A percentile compares a stretch with the other conserved stretches of the same genome.
phyloP scores from a whole-genome alignment of 2,329 filamentous ascomycete genomes.

The Lanzia echinophila region DNA sequence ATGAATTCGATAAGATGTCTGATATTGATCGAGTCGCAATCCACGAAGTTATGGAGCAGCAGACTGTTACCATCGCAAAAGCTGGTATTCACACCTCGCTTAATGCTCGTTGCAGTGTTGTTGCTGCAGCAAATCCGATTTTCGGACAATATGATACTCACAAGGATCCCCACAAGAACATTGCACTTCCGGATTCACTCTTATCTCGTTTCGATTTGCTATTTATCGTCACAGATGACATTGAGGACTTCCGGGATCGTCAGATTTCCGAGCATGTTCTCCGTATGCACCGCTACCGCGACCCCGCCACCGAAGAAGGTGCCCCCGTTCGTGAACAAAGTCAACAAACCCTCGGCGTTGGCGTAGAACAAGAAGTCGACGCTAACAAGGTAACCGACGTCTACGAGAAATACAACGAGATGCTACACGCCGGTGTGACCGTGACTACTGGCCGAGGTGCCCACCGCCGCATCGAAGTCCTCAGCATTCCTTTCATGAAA shows the following conservation, averaged over 20 bases:
- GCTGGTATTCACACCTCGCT: slow-evolving; percentile 96
- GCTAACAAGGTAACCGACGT: slow-evolving; percentile 76
- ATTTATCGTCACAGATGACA: slow-evolving; percentile 96
- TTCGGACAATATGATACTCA: slow-evolving; percentile 98
- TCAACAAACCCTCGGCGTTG: slow-evolving; percentile 79
- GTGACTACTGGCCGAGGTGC: slow-evolving; percentile 66
- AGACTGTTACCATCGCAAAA: slow-evolving; percentile 98
- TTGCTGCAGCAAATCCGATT: slow-evolving; percentile 94
- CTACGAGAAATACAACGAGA: slow-evolving; percentile 92
- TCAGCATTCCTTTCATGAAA: slow-evolving; percentile 97
- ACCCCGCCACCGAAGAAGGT: slow-evolving; percentile 88
- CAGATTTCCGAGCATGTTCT: slow-evolving; percentile 94
- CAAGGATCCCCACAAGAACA: slow-evolving; percentile 98
- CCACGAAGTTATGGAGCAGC: slow-evolving; percentile 99
- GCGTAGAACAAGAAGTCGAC: slow-evolving; percentile 68
- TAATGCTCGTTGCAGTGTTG: slow-evolving; percentile 92
- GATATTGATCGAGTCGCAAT: slow-evolving; percentile 97
- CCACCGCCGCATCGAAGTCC: slow-evolving; percentile 73
- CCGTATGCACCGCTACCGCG: slow-evolving; percentile 92
- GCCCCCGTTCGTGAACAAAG: slow-evolving; percentile 86
- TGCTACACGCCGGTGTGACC: slow-evolving; percentile 89
- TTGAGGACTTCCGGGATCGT: slow-evolving; percentile 86
- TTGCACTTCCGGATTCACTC: slow-evolving; percentile 90
- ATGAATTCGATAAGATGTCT: slow-evolving; percentile 99
- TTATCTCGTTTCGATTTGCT: slow-evolving; percentile 97